phyloP scores from a whole-genome alignment of 441 rosid genomes.

The Populus hybrid region DNA sequence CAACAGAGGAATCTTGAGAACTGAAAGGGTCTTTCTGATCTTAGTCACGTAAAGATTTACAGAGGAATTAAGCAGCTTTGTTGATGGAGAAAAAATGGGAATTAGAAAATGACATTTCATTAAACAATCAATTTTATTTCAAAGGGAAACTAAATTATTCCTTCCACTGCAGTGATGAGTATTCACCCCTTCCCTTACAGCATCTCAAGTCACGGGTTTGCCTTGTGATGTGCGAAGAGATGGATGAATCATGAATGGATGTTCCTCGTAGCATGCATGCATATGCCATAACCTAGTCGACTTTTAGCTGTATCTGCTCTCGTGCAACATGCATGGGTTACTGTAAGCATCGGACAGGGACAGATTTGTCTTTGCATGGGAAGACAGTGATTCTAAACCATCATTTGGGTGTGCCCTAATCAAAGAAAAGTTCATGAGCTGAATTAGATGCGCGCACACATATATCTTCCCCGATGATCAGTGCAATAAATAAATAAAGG shows the following conservation, averaged over 20 bases:
- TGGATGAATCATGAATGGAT: neutral
- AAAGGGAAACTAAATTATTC: neutral
- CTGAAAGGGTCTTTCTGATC: neutral
- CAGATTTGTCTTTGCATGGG: constrained; percentile 5
- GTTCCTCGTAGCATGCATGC: neutral
- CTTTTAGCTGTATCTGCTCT: neutral
- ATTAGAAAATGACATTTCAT: constrained; percentile 1
- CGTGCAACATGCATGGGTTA: neutral
- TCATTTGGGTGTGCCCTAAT: neutral
- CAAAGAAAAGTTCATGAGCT: neutral
- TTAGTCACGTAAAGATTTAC: neutral
- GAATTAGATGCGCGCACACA: too few species aligned
- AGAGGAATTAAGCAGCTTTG: neutral
- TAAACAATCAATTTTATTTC: neutral
- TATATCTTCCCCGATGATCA: neutral
- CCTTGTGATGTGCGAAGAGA: constrained; percentile 11
- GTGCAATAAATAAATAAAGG: neutral
- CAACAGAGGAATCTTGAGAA: neutral
- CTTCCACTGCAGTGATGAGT: neutral
- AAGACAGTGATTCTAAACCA: neutral
- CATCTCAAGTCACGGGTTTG: constrained; percentile 18
- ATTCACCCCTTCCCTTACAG: neutral
- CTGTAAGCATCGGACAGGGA: neutral
- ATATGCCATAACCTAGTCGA: neutral
- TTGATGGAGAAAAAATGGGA: neutral